phyloP scores from a whole-genome alignment of 148 eudicot genomes.

The Chenopodium album region DNA sequence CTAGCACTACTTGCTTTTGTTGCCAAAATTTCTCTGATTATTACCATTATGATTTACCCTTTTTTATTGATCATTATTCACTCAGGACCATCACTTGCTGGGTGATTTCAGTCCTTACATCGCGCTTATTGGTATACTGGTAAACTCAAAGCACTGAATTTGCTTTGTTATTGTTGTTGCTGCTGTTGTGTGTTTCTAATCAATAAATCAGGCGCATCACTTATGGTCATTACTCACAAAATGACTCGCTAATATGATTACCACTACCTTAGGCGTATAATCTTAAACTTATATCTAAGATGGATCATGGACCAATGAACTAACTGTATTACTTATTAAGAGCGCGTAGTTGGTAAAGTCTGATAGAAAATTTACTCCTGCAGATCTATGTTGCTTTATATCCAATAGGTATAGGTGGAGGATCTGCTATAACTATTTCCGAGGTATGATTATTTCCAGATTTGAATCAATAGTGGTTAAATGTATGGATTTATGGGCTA shows the following conservation, averaged over 20 bases:
- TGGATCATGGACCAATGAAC: background rate
- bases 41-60: background rate
- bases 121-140: slow-evolving; percentile 39
- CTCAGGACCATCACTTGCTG: slow-evolving; percentile 33
- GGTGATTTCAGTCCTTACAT: slow-evolving; percentile 32
- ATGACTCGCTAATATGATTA: background rate
- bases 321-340: background rate
- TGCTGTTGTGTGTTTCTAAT: background rate
- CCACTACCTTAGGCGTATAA: background rate
- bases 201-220: no score
- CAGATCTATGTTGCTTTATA: slow-evolving; percentile 22
- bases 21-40: background rate
- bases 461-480: background rate
- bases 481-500: background rate
- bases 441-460: slow-evolving; percentile 19
- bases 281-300: background rate
- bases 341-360: background rate
- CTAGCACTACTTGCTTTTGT: background rate
- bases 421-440: slow-evolving; percentile 15
- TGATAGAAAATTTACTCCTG: background rate
- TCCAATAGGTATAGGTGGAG: slow-evolving; percentile 30
- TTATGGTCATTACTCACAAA: no score
- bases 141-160: slow-evolving; percentile 15
- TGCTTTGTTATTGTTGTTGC: background rate
- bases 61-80: background rate